Conservation (phyloP, 495 filamentous ascomycete genomes). For the Neurospora cerealis region DNA sequence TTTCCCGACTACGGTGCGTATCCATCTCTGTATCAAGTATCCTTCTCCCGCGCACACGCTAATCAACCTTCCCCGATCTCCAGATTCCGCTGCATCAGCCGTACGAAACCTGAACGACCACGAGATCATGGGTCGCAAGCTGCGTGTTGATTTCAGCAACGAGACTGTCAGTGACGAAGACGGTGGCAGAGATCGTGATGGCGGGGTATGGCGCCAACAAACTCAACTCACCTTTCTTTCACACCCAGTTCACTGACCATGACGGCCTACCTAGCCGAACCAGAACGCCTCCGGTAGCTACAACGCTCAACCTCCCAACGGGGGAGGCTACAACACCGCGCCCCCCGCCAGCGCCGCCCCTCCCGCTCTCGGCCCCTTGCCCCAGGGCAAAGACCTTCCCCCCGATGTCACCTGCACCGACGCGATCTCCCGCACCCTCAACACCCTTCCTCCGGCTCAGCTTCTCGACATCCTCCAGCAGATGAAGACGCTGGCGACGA, state of each 20-base stretch:
- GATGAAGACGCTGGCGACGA: constrained; percentile 80
- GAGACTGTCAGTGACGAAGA: constrained; percentile 72
- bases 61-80: not conserved
- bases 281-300: not conserved
- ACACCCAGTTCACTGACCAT: not conserved
- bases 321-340: constrained; percentile 11
- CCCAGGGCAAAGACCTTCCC: constrained; percentile 72
- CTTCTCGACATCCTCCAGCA: constrained; percentile 89
- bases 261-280: not conserved
- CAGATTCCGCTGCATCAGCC: constrained; percentile 84
- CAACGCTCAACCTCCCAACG: constrained; percentile 9
- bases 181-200: constrained; percentile 20
- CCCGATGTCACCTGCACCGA: constrained; percentile 75
- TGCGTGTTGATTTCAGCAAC: constrained; percentile 91
- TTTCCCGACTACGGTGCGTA: constrained; percentile 61
- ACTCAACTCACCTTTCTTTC: not conserved
- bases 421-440: constrained; percentile 81
- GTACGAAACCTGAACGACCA: constrained; percentile 94
- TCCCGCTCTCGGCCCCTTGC: constrained; percentile 61
- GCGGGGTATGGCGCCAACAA: constrained; percentile 8
- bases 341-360: constrained; percentile 14
- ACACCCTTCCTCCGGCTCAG: constrained; percentile 74
- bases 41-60: not conserved
- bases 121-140: constrained; percentile 90
- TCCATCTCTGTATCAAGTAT: not conserved